Evolutionary conservation across 305 asterid genomes (phyloP).

Genomic region (Fraxinus nigra): DNA sequence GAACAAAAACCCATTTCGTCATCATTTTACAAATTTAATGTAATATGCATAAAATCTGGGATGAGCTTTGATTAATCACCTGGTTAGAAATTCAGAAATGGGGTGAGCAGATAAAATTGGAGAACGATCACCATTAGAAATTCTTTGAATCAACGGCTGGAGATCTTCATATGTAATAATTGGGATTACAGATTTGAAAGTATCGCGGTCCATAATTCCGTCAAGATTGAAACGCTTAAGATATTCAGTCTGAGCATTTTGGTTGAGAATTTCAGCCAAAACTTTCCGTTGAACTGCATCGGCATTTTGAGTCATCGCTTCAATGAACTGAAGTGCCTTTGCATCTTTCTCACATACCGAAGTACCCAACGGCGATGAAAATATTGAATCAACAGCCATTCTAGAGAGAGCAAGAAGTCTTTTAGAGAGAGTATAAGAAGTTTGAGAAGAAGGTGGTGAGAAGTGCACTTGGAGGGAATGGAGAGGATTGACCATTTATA

Average conservation of each 20-base stretch:
- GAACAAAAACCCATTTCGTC: not conserved
- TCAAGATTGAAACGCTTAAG: constrained; percentile 19
- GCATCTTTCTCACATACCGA: constrained; percentile 20
- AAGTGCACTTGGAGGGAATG: not conserved
- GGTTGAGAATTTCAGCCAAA: constrained; percentile 32
- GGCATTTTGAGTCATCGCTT: constrained; percentile 33
- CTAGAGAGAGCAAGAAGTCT: not conserved
- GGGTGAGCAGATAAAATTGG: constrained; percentile 38
- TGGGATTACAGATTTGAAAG: constrained; percentile 33
- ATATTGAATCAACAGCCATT: not conserved
- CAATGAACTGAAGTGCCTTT: constrained; percentile 29
- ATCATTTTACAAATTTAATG: not conserved
- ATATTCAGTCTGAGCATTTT: constrained; percentile 33
- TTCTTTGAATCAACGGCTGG: constrained; percentile 37
- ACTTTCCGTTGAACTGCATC: constrained; percentile 30
- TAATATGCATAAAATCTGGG: not conserved
- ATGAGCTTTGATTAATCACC: constrained; percentile 14
- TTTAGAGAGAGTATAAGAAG: not conserved
- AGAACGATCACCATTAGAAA: constrained; percentile 40
- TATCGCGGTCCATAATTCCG: constrained; percentile 27
- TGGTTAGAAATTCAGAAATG: constrained; percentile 37
- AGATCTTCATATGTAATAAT: constrained; percentile 32
- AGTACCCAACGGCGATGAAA: not conserved
- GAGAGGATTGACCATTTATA: not conserved
- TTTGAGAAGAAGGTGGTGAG: not conserved